Evolutionary conservation across 1,139 yeast genomes (phyloP).

Genomic region (Protomyces arabidopsidicola): DNA sequence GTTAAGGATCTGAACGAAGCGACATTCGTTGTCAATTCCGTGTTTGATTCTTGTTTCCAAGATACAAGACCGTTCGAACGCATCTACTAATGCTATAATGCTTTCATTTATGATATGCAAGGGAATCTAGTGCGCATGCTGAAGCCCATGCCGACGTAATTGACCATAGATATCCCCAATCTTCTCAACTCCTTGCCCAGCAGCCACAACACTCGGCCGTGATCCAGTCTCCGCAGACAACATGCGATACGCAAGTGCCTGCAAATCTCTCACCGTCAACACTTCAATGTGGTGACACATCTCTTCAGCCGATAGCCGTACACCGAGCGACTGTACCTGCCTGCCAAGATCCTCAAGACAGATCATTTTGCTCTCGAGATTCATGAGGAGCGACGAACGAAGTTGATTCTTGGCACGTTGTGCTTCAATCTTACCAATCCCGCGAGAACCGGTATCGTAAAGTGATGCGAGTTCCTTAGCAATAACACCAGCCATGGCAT

Average conservation of each 20-base stretch:
- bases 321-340: conserved; percentile 72
- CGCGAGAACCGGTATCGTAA: conserved; percentile 44
- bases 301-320: conserved; percentile 70
- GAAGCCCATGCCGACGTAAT: conserved; percentile 64
- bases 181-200: conserved; percentile 68
- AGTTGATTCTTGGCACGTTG: conserved; percentile 87
- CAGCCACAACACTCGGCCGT: conserved; percentile 76
- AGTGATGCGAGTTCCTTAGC: conserved; percentile 29
- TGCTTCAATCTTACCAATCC: conserved; percentile 67
- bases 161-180: conserved; percentile 79
- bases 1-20: conserved; percentile 74
- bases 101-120: not conserved
- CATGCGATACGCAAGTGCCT: conserved; percentile 68
- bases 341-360: conserved; percentile 92
- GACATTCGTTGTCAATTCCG: conserved; percentile 70
- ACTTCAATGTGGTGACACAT: conserved; percentile 74
- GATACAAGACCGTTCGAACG: conserved; percentile 96
- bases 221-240: conserved; percentile 69
- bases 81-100: conserved; percentile 37
- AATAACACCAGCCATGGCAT: conserved; percentile 27
- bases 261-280: conserved; percentile 63
- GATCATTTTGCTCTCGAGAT: conserved; percentile 84
- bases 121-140: not conserved
- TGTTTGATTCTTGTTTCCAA: conserved; percentile 87
- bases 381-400: conserved; percentile 84